These are phyloP conservation scores for Geotrichum europaeum DNA, from an alignment of 1,139 yeast species.

Conservation along the genomic window DNA sequence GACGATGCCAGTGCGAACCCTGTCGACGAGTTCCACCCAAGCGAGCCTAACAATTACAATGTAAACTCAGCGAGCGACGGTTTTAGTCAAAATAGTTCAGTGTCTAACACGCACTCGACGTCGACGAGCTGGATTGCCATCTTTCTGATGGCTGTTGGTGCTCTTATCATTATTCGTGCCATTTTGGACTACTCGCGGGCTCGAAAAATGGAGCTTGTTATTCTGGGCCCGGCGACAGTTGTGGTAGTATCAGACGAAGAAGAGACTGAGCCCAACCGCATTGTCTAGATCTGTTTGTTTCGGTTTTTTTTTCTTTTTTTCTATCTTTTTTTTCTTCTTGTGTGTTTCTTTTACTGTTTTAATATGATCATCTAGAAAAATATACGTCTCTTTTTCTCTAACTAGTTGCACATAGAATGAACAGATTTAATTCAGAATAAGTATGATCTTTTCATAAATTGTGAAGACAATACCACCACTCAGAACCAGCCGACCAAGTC, in stretches of 20 bases:
- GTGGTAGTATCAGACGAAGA: neutral
- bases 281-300: neutral
- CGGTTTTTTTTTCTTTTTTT: neutral
- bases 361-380: neutral
- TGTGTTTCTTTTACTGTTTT: neutral
- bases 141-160: slow-evolving; percentile 61
- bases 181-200: slow-evolving; percentile 66
- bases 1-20: slow-evolving; percentile 32
- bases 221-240: slow-evolving; percentile 28
- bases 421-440: slow-evolving; percentile 37
- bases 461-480: slow-evolving; percentile 97
- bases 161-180: slow-evolving; percentile 59
- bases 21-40: slow-evolving; percentile 39
- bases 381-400: neutral
- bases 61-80: slow-evolving; percentile 28
- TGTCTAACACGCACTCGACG: slow-evolving; percentile 22
- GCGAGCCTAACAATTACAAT: slow-evolving; percentile 38
- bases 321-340: neutral
- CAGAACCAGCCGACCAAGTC: slow-evolving; percentile 82
- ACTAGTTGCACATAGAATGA: neutral
- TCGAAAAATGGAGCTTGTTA: slow-evolving; percentile 64
- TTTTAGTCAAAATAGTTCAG: slow-evolving; percentile 28
- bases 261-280: neutral
- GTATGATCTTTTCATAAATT: slow-evolving; percentile 82
- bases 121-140: slow-evolving; percentile 40